Evolutionary conservation across 2,329 filamentous ascomycete species (phyloP), one percentile per base, ranked within the genome.

Genomic region (Curvularia hawaiiensis): DNA sequence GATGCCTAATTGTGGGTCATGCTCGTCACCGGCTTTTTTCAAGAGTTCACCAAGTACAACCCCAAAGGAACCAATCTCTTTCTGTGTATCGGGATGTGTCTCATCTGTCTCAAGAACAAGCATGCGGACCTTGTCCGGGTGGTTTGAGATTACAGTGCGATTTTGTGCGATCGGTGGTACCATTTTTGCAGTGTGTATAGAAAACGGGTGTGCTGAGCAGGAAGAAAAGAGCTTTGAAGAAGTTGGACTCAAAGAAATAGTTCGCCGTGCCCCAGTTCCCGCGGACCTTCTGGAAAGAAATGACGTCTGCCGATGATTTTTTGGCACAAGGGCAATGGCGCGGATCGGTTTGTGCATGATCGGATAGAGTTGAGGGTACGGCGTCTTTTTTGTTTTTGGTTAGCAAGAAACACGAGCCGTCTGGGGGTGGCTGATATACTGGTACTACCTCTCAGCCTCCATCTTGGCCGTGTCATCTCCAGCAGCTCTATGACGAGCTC

Each of bases 41-140:
- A 87, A 84, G 39, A 85, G 79, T 1, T 76, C 63, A 58, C 85
- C 77, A 10, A 86, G 68, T 24, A 87, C 81, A 40, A 84, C 74
- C 9, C 83, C 83, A 63, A 86, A 87, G 6, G 78, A 78, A 14
- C 84, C 84, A n/a, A 74, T 78, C 45, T 80, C 76, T 18, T 75
- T 66, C 45, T 80, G 69, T 1, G 82, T 85, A 8, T 84, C 78
- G 12, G 82, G 80, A 60, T 85, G 81, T 26, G 83, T 79, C 53
- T 80, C 76, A 63, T 87, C 85, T 0, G 84, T 87, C 69, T 87
- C 85, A 8, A 87, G 79, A 56, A 87, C 83, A 52, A 87, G 75
- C 68, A 81, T 79, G 60, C 78, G 77, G 40, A 79, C 70, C 43
- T 70, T 75, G 11, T 74, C 68, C 1, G 66, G 59, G 28, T 71